Percentiles rank a stretch among this genome's conserved stretches.
These are phyloP conservation scores for Paracorniculantispora psalliotae DNA, from an alignment of 2,329 filamentous ascomycete genomes.

Conservation along the genomic window DNA sequence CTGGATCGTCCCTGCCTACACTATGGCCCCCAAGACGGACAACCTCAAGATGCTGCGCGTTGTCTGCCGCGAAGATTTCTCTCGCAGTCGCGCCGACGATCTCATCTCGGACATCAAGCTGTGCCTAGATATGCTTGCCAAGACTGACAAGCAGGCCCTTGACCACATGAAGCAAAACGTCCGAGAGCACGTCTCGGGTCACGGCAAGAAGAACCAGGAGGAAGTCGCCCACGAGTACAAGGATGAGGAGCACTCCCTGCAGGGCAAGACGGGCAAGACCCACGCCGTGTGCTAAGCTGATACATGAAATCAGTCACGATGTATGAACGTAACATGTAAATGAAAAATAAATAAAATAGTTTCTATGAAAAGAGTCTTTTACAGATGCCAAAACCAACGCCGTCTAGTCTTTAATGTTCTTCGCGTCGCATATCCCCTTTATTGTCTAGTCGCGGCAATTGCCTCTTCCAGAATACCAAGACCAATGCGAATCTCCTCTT, in stretches of 20 bases:
- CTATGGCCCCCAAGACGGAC: slow-evolving; percentile 86
- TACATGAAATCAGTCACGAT: not conserved
- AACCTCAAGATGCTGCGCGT: slow-evolving; percentile 86
- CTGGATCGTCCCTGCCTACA: slow-evolving; percentile 95
- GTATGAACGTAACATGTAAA: not conserved
- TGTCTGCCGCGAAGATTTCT: slow-evolving; percentile 91
- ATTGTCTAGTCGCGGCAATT: slow-evolving; percentile 41
- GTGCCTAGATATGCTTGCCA: slow-evolving; percentile 63
- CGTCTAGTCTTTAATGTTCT: not conserved
- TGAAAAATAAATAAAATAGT: slow-evolving; percentile 6
- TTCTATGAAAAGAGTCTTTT: not conserved
- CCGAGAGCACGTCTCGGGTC: slow-evolving; percentile 47
- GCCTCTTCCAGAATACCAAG: slow-evolving; percentile 70
- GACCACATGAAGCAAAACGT: slow-evolving; percentile 65
- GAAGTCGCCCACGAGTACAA: slow-evolving; percentile 37
- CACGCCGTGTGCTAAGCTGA: slow-evolving; percentile 69
- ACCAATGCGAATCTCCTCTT: slow-evolving; percentile 74
- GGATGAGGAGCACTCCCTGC: slow-evolving; percentile 79
- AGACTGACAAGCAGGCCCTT: slow-evolving; percentile 69
- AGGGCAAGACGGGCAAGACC: slow-evolving; percentile 87
- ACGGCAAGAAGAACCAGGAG: slow-evolving; percentile 47
- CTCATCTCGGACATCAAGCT: slow-evolving; percentile 76
- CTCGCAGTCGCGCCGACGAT: slow-evolving; percentile 71
- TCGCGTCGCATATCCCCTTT: not conserved
- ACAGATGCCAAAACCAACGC: not conserved